Percentiles rank a stretch among this genome's conserved stretches.
These are phyloP conservation scores for Blastocystis sp. DNA, from an alignment of 352 stramenopile genomes.

Conservation along the genomic window DNA sequence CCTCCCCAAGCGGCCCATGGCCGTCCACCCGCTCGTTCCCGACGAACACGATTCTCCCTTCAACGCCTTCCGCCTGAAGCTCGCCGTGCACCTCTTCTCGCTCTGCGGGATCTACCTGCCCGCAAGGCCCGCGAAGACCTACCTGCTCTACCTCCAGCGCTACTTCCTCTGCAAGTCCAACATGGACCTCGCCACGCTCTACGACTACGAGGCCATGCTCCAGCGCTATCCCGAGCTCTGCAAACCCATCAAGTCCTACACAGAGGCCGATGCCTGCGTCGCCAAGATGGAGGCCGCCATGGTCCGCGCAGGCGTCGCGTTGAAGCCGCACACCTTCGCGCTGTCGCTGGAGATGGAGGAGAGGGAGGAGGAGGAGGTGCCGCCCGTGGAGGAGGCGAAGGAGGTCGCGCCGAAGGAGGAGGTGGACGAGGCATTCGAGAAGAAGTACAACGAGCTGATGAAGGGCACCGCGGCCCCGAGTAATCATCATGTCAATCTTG, in stretches of 20 bases:
- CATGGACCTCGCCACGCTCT: background rate
- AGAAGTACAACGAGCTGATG: conserved; percentile 30
- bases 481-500: background rate
- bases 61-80: background rate
- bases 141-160: conserved; percentile 4
- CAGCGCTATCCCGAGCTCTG: background rate
- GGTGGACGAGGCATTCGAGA: background rate
- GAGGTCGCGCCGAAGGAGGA: background rate
- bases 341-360: background rate
- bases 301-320: background rate
- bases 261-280: background rate
- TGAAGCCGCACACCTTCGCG: background rate
- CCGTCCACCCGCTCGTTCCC: conserved; percentile 6
- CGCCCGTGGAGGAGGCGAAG: background rate
- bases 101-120: background rate
- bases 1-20: background rate
- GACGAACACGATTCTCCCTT: background rate
- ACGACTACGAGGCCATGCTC: background rate
- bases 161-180: conserved; percentile 19
- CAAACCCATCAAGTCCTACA: background rate
- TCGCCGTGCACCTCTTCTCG: background rate
- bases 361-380: background rate
- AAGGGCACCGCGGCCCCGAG: background rate
- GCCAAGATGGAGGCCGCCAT: background rate
- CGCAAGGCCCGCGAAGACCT: background rate